Conservation (phyloP, 2,329 filamentous ascomycete species). For the Aspergillus phoenicis region DNA sequence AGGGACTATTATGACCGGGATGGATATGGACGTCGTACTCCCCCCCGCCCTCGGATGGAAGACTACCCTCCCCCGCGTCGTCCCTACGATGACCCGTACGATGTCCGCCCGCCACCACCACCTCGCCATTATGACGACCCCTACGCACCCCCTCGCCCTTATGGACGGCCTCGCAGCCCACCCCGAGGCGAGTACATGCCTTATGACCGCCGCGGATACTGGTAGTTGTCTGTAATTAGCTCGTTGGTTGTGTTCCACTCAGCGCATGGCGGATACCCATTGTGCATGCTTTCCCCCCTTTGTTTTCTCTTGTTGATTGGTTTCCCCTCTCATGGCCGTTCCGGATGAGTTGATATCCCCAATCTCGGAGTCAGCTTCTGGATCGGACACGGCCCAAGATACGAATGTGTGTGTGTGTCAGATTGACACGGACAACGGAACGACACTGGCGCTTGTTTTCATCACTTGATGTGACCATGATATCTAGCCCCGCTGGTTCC, state of each 20-base stretch:
- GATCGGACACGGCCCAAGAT: conserved; percentile 6
- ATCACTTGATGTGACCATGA: conserved; percentile 14
- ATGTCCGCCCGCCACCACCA: conserved; percentile 54
- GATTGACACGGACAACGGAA: conserved; percentile 1
- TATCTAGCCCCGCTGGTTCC: conserved; percentile 9
- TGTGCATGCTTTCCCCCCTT: conserved; percentile 15
- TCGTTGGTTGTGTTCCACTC: conserved; percentile 18
- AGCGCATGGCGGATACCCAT: conserved; percentile 29
- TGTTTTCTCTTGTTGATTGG: conserved; percentile 7
- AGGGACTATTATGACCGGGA: conserved; percentile 88
- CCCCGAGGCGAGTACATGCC: conserved; percentile 45
- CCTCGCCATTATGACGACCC: conserved; percentile 59
- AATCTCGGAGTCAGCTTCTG: not conserved
- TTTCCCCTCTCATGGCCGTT: conserved; percentile 6
- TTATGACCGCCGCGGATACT: conserved; percentile 50
- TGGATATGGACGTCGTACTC: conserved; percentile 74
- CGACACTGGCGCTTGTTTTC: not conserved
- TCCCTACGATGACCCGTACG: conserved; percentile 64
- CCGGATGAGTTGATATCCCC: conserved; percentile 5
- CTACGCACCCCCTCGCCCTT: conserved; percentile 59
- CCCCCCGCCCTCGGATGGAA: conserved; percentile 74
- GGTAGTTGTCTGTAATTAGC: conserved; percentile 37
- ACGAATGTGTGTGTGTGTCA: not conserved
- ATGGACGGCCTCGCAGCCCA: conserved; percentile 51
- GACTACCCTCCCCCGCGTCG: conserved; percentile 68